Evolutionary conservation across 441 rosid species (phyloP), one percentile per base, ranked within the genome.

Genomic region (Syzygium syzygioides): DNA sequence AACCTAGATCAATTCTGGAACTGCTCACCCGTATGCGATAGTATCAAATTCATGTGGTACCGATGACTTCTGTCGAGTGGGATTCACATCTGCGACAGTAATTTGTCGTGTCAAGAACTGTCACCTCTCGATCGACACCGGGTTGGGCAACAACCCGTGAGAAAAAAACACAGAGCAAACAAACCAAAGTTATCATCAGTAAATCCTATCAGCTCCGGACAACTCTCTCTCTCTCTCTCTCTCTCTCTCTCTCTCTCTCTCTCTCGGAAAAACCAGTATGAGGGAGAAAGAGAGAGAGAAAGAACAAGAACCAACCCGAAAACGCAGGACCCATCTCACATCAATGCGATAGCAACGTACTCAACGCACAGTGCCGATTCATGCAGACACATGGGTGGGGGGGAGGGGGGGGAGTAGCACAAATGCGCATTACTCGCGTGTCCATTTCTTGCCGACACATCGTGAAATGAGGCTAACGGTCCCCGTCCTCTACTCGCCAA

Each of bases 21-120:
- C 9, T 0, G 48, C 9, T 45, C 9, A 1, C 1, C 9, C 48
- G 0, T 45, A 45, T 7, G 1, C 9, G 9, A 1, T 6, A 11
- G 14, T 0, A 37, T 6, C 83, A 5, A 20, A 76, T 37, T 68
- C 17, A 8, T 1, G 52, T 25, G 83, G 3, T 71, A 45, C 6
- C 2, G 45, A 37, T 37, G 48, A 11, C 13, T 34, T 68, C 83
- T 23, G 7, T 71, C 52, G n/a, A 23, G 83, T 71, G 83, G 83
- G 52, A 45, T 37, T 25, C 83, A 37, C 7, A 68, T 71, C 23
- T 6, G 52, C n/a, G n/a, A 45, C 13, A 41, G 52, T 71, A 37
- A 6, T 13, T 20, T 37, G 17, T 76, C 83, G 17, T 11, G 83
- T 76, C 83, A 45, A 23, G 83, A 76, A 12, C 9, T 14, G 83